Base-by-base conservation (phyloP, 306 rosid species). In the Ochetophila trinervis region DNA sequence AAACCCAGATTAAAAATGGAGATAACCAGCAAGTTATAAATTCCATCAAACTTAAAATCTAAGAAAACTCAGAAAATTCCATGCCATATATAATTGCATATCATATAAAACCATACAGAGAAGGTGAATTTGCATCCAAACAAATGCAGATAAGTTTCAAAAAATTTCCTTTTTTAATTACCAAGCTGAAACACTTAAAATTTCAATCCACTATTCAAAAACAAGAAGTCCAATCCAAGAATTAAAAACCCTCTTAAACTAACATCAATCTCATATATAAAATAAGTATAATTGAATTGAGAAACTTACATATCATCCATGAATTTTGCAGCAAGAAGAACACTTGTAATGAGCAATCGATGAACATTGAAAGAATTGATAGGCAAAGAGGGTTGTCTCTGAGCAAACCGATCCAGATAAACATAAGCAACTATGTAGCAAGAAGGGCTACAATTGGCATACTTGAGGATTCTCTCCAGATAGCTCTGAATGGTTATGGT, bases 221-320 rank as follows among this genome's bases (percentile, higher is more conserved):
- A 40, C 15, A 9, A 40, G 45, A 40, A 17, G 4, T n/a, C 66
- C 14, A 62, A 62, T 44, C 66, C 53, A 35, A 34, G 68, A 60
- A 12, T 5, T 30, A 12, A 47, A 10, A 24, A 24, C 50, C 35
- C 6, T 5, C 27, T 18, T 32, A 20, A 19, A 56, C 7, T 64
- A 50, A 19, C 8, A 14, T 13, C 27, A 45, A 44, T 47, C 47
- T 68, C 47, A 57, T 10, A 40, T 40, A 16, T 50, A 4, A 50
- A 3, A 9, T 10, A 36, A 3, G 16, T 12, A 5, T 40, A 48
- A 22, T 23, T 12, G 4, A 27, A 2, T 10, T 6, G 42, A 56
- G 8, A 34, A 14, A 81, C 95, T 88, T 76, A 94, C 99, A 84
- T 66, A 64, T 94, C 99, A 75, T 94, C 99, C 99, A 94, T 94